phyloP scores from a whole-genome alignment of 176 grass and related monocot genomes.

The Aegilops speltoides region DNA sequence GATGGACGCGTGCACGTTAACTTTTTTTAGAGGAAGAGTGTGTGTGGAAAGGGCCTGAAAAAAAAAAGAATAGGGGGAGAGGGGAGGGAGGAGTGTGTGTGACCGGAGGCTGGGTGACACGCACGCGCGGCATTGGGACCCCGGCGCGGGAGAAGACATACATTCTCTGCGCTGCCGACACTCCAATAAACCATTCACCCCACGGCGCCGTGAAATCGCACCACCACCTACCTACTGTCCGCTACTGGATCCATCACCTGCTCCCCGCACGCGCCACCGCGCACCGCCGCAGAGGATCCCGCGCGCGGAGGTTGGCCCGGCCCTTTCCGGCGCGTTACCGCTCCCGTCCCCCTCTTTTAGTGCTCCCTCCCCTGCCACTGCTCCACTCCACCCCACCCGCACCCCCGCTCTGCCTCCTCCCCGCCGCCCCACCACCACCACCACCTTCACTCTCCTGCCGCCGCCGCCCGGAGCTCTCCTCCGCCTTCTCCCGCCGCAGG shows the following conservation, averaged over 20 bases:
- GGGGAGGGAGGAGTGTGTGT: no score
- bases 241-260: neutral
- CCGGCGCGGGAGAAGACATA: neutral
- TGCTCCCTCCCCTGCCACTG: conserved; percentile 10
- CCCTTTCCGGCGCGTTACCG: conserved; percentile 34
- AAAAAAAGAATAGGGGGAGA: neutral
- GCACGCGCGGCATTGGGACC: neutral
- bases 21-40: neutral
- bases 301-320: conserved; percentile 23
- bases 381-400: conserved; percentile 2
- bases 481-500: neutral
- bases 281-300: conserved; percentile 36
- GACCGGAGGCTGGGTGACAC: neutral
- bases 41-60: neutral
- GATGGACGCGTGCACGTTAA: no score
- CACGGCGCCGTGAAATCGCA: neutral
- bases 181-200: conserved; percentile 24
- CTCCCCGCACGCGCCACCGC: neutral
- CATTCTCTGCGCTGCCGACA: conserved; percentile 32
- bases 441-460: neutral
- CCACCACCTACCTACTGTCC: neutral
- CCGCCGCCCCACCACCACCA: neutral
- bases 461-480: neutral
- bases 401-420: neutral
- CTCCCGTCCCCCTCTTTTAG: conserved; percentile 31